Base-by-base conservation (phyloP, 2,329 filamentous ascomycete genomes). In the Didymella pomorum region DNA sequence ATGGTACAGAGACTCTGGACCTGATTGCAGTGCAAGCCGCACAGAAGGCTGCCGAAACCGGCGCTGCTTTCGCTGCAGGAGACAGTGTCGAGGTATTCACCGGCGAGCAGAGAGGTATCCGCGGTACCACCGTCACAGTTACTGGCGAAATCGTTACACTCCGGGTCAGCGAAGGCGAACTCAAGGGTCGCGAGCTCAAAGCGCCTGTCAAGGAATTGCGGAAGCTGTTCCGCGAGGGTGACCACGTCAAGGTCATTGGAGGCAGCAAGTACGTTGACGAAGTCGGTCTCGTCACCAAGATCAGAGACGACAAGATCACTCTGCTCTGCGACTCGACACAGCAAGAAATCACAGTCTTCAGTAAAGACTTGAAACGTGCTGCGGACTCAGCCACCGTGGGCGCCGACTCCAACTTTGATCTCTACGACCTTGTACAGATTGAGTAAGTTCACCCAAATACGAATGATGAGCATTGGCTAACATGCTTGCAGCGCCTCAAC, bases 181-280 rank as follows among this genome's bases (percentile, higher is more conserved):
- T 98, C 26, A 83, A 81, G 50, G 94, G 93, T 10, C 91, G 96
- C 74, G 88, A 85, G 5, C 95, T 99, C 44, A 94, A 98, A 74
- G 93, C 96, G 11, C 95, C 95, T 1, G 90, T 93, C 62, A 96
- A 95, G 78, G 91, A 92, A 43, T 83, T 99, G 25, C 91, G 95
- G 57, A 99, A 99, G 79, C 87, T 92, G 28, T 99, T 99, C 84
- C 88, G 86, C 65, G 86, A 93, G 62, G 95, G 95, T 82, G 95
- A 99, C 71, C 95, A 99, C 73, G 95, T 99, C 81, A 98, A 98
- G 81, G 95, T 99, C 67, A 96, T 97, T 74, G 94, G 95, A 54
- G 94, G 93, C 37, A 97, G 93, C 80, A 90, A 92, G 69, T 98
- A 93, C 76, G 88, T 91, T 54, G 95, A 97, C 69, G 95, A 99